Evolutionary conservation across 441 rosid species (phyloP).

Genomic region (Gossypium trilobum): DNA sequence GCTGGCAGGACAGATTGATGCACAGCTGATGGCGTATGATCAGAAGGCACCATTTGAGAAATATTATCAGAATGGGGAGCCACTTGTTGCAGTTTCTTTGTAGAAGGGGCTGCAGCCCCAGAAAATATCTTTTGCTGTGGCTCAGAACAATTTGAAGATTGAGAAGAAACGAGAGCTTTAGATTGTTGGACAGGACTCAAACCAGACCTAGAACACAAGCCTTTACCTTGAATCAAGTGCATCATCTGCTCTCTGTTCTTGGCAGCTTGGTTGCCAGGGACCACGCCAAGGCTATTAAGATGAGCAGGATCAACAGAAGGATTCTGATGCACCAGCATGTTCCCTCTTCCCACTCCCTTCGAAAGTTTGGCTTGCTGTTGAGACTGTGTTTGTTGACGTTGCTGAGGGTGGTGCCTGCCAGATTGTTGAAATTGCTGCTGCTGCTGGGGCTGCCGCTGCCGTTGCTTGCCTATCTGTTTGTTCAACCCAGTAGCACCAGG

Average conservation of each 20-base stretch:
- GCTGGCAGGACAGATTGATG: constrained; percentile 48
- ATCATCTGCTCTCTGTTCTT: constrained; percentile 63
- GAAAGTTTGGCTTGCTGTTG: constrained; percentile 59
- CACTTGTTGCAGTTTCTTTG: constrained; percentile 49
- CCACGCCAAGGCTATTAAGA: constrained; percentile 51
- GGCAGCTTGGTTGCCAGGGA: constrained; percentile 49
- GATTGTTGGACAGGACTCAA: constrained; percentile 46
- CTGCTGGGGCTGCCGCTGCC: constrained; percentile 37
- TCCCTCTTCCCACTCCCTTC: constrained; percentile 84
- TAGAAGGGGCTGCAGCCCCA: constrained; percentile 29
- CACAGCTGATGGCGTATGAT: constrained; percentile 32
- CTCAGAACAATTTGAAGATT: constrained; percentile 49
- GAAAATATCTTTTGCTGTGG: constrained; percentile 47
- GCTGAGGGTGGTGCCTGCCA: constrained; percentile 80
- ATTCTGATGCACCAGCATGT: constrained; percentile 51
- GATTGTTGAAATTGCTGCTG: constrained; percentile 85
- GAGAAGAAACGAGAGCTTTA: constrained; percentile 50
- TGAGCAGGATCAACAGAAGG: constrained; percentile 55
- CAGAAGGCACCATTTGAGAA: constrained; percentile 38
- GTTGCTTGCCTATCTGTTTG: constrained; percentile 80
- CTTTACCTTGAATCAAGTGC: constrained; percentile 58
- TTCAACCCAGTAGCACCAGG: constrained; percentile 43
- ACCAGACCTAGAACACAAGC: constrained; percentile 48
- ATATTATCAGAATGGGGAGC: constrained; percentile 52
- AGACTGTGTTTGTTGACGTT: constrained; percentile 48